Base-by-base conservation (phyloP, 1,284 basidiomycete genomes). In the Trichosporon sp. region DNA sequence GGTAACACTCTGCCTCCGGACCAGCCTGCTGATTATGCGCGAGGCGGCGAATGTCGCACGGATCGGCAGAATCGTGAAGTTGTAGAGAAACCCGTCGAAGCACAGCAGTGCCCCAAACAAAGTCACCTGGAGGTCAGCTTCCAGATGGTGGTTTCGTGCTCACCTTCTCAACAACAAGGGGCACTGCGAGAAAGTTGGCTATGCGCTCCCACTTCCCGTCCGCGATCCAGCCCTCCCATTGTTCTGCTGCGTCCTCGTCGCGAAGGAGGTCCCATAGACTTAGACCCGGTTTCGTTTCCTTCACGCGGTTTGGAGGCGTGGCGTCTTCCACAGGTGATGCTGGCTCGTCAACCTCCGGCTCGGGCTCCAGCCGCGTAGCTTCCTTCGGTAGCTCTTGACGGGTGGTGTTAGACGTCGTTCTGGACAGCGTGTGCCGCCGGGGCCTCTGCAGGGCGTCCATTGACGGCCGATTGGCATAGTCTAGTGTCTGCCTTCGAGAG, bases 51-150 rank as follows among this genome's bases (percentile, higher is more conserved):
- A 85, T 8, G 86, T 77, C 75, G 91, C 92, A 14, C 96, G 92
- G 70, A 99, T 93, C 5, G 97, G 97, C 6, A 98, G 88, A 75
- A 99, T 95, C 43, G 97, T 99, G 85, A 99, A 98, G 5, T 94
- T 96, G 85, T 99, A 97, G 2, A 99, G 89, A 84, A 98, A 98
- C 2, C 95, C 95, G 83, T 99, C 97, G 66, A 99, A 88, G 83
- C 97, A 99, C 56, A 99, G 89, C 43, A 97, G 86, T 76, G 94
- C 93, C 11, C 97, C 97, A 80, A 99, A 97, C 40, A 91, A 86
- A 66, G 98, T 92, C 65, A 96, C 93, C 93, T 96, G 76, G 48
- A 2, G 38, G 61, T 67, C 26, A 65, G 21, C 54, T 26, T 8
- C 14, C 21, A 26, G 11, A 59, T 32, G 19, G 11, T 3, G 32